Conservation (phyloP, 768 basidiomycete genomes). For the Candolleomyces aberdarensis region DNA sequence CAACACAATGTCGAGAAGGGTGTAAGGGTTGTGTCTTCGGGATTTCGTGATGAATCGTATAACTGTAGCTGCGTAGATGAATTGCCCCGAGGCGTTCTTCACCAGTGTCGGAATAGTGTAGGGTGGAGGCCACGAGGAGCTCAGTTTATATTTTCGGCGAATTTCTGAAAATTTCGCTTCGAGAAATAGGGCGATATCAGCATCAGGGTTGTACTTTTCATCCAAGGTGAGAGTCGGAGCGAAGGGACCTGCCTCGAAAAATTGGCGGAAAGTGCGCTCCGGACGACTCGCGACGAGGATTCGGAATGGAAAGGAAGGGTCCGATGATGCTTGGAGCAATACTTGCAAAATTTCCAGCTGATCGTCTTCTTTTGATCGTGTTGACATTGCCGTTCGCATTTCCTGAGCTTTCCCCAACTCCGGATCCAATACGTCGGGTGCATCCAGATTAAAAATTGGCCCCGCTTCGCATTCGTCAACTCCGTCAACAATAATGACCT, state of each 20-base stretch:
- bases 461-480: not conserved
- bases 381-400: not conserved
- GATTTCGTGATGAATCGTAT: not conserved
- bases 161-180: not conserved
- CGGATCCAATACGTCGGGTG: too few species aligned
- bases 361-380: not conserved
- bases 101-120: not conserved
- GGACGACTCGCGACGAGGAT: not conserved
- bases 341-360: not conserved
- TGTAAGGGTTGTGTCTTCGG: not conserved
- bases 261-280: not conserved
- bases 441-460: too few species aligned
- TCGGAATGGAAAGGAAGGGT: not conserved
- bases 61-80: not conserved
- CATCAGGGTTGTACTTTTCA: not conserved
- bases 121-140: not conserved
- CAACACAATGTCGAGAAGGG: not conserved
- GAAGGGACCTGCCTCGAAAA: not conserved
- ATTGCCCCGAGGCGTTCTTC: not conserved
- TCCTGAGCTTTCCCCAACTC: too few species aligned
- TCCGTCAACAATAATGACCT: not conserved
- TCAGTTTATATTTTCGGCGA: not conserved
- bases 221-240: not conserved
- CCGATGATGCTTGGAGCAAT: not conserved
- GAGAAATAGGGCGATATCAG: not conserved